Conservation (phyloP, 306 rosid species). For the Lathyrus sativus region DNA sequence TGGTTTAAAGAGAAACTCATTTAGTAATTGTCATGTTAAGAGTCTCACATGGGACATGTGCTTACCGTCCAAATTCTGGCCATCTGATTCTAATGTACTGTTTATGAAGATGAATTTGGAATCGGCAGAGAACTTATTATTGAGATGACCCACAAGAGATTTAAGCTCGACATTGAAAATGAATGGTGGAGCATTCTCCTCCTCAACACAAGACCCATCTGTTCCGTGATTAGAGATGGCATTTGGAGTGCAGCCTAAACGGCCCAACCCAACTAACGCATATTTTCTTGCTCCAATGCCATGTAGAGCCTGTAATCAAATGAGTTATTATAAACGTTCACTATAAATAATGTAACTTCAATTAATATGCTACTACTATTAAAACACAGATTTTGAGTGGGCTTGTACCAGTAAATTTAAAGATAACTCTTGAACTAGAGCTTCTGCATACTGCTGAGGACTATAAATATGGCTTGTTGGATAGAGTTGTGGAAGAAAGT, state of each 20-base stretch:
- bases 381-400: too few species aligned
- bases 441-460: conserved; percentile 42
- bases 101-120: conserved; percentile 51
- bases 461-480: conserved; percentile 40
- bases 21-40: too few species aligned
- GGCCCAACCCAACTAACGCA: conserved; percentile 57
- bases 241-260: conserved; percentile 51
- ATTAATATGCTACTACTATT: too few species aligned
- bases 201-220: conserved; percentile 42
- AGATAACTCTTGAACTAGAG: conserved; percentile 42
- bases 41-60: too few species aligned
- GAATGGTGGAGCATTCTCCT: conserved; percentile 37
- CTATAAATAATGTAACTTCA: conserved; percentile 11
- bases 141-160: conserved; percentile 44
- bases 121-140: conserved; percentile 6
- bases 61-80: not conserved
- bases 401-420: conserved; percentile 46
- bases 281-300: conserved; percentile 61
- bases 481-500: conserved; percentile 50
- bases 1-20: too few species aligned
- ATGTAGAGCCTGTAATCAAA: conserved; percentile 43
- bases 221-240: conserved; percentile 1
- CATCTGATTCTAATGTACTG: not conserved
- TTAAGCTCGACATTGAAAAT: conserved; percentile 42
- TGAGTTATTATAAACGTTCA: not conserved